These are phyloP conservation scores for Raffaelea albimanens DNA, from an alignment of 2,329 filamentous ascomycete genomes.

Conservation along the genomic window DNA sequence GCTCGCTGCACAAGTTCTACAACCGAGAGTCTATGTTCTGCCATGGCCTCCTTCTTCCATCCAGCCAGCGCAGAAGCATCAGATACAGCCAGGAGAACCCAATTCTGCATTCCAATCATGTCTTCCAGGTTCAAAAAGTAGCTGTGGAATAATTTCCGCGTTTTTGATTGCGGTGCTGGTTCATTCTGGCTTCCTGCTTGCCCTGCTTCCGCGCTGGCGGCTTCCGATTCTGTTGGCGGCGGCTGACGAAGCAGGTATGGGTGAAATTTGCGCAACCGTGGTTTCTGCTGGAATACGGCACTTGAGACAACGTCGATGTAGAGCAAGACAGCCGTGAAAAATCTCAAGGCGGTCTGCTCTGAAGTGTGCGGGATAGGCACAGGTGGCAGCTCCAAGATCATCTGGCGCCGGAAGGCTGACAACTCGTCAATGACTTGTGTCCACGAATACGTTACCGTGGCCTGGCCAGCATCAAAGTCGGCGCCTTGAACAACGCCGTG, in stretches of 20 bases:
- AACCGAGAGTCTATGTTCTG: conserved; percentile 32
- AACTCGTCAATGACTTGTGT: conserved; percentile 14
- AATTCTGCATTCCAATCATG: conserved; percentile 47
- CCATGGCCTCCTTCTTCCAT: conserved; percentile 42
- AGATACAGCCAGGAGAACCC: conserved; percentile 44
- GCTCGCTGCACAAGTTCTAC: conserved; percentile 36
- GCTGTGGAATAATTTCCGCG: too few relatives aligned
- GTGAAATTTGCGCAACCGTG: conserved; percentile 24
- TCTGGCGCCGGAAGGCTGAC: not conserved
- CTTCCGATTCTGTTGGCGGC: conserved; percentile 17
- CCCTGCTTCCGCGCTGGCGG: too few relatives aligned
- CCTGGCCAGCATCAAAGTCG: too few relatives aligned
- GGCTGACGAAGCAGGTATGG: conserved; percentile 19
- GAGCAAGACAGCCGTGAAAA: conserved; percentile 22
- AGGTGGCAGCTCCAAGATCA: conserved; percentile 2
- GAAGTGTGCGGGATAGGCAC: conserved; percentile 18
- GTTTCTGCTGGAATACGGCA: conserved; percentile 21
- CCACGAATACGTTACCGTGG: conserved; percentile 12
- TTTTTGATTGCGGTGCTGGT: too few relatives aligned
- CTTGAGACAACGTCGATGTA: conserved; percentile 27
- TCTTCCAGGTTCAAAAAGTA: conserved; percentile 35
- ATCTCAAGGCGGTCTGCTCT: conserved; percentile 24
- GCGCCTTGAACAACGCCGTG: conserved; percentile 11
- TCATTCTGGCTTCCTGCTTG: too few relatives aligned
- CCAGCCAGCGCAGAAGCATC: conserved; percentile 43